Base-by-base conservation (phyloP, 345 rosid species). In the Camelina laxa region DNA sequence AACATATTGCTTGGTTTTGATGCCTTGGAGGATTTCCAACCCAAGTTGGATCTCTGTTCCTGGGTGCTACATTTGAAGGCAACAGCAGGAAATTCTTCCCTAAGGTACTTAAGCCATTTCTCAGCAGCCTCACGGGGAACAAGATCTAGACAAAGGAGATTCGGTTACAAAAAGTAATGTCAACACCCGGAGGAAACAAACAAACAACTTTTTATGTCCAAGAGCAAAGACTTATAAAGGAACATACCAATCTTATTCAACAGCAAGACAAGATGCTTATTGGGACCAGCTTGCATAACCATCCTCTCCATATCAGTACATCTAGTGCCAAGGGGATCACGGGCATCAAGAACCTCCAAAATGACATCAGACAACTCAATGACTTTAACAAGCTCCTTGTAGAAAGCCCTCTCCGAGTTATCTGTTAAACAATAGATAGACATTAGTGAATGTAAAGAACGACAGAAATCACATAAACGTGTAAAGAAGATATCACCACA, bases 81-180 rank as follows among this genome's bases (percentile, higher is more conserved):
- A 83, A 92, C 97, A 22, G 99, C 86, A 11, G 97, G 97, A n/a
- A 89, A 82, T 71, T 92, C 97, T 83, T 88, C 97, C 80, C 99
- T 87, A 38, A 95, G 96, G 72, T 87, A 92, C 78, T 81, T 92
- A 4, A 95, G 88, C 99, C 97, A 95, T 80, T 90, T 95, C 74
- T 95, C 97, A 70, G 88, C 93, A 84, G 97, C 81, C 87, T 95
- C 99, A 59, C 91, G 80, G n/a, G 99, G 98, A 69, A 89, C 99
- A 78, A 95, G 98, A 91, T 95, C 98, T 94, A 79, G 59, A 73
- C 6, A 27, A 5, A 55, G 75, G 75, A 48, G n/a, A 45, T 11
- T 13, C 3, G 6, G 4, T 60, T 45, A 77, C 41, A 57, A 64
- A 64, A 51, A 7, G 39, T 20, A 31, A 44, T 20, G 3, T 41